A percentile compares a stretch with the other conserved stretches of the same genome.
Conservation (phyloP, 2,329 filamentous ascomycete genomes). For the Hypoxylon rubiginosum region DNA sequence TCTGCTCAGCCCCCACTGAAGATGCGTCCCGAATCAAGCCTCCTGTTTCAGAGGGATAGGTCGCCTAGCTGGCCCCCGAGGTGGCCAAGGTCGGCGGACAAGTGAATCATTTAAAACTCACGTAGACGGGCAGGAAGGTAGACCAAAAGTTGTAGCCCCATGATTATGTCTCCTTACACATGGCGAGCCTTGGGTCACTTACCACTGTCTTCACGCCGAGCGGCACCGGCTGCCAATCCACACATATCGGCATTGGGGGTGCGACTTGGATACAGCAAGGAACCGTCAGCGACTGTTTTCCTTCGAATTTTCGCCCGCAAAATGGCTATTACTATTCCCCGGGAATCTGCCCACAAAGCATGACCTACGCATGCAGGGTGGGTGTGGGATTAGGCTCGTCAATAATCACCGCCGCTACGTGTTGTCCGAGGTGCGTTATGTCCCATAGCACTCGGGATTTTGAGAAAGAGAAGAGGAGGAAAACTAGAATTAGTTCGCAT, state of each 20-base stretch:
- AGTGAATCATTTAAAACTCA: neutral
- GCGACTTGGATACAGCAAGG: conserved; percentile 14
- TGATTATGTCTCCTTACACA: neutral
- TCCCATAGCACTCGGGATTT: too few relatives aligned
- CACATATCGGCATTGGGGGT: conserved; percentile 2
- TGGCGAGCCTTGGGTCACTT: conserved; percentile 20
- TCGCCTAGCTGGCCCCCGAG: neutral
- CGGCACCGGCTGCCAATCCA: conserved; percentile 14
- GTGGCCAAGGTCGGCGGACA: too few relatives aligned
- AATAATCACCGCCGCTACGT: conserved; percentile 12
- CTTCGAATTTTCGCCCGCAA: neutral
- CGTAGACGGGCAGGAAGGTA: too few relatives aligned
- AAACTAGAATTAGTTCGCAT: neutral
- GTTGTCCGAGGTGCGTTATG: conserved; percentile 23
- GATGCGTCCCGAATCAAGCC: neutral
- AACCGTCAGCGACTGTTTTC: conserved; percentile 16
- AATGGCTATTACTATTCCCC: conserved; percentile 20
- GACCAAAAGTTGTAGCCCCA: too few relatives aligned
- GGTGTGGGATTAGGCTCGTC: conserved; percentile 1
- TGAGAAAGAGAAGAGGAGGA: neutral
- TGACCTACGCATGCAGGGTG: conserved; percentile 7
- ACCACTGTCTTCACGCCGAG: conserved; percentile 14
- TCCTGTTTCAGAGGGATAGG: neutral
- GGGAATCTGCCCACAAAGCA: conserved; percentile 11
- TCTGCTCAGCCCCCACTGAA: neutral